Evolutionary conservation across 768 basidiomycete genomes (phyloP).

Genomic region (Tylopilus subfusipes): DNA sequence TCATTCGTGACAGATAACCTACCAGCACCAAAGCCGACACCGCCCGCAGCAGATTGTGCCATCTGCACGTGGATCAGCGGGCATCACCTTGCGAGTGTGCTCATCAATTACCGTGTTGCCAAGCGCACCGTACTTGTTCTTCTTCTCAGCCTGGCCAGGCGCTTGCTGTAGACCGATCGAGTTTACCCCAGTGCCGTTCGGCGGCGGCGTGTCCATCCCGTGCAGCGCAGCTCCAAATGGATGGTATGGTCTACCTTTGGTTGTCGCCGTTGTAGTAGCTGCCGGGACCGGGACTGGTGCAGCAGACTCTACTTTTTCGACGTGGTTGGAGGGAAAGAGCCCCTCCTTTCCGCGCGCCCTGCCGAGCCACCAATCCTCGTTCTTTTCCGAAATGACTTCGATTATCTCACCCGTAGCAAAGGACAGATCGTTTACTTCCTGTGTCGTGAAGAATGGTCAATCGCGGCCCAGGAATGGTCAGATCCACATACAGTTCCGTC

Average conservation of each 20-base stretch:
- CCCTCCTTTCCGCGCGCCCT: constrained; percentile 58
- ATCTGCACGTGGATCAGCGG: constrained; percentile 35
- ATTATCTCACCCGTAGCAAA: constrained; percentile 76
- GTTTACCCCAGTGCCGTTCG: constrained; percentile 26
- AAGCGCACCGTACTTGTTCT: constrained; percentile 53
- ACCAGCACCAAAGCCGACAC: constrained; percentile 78
- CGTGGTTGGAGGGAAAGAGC: constrained; percentile 75
- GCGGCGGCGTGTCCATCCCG: constrained; percentile 32
- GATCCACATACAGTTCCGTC: constrained; percentile 42
- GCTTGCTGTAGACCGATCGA: constrained; percentile 29
- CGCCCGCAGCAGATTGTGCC: constrained; percentile 62
- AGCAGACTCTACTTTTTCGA: constrained; percentile 48
- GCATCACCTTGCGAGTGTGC: background rate
- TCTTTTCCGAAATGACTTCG: constrained; percentile 75
- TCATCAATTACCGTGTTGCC: constrained; percentile 50
- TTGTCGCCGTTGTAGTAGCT: background rate
- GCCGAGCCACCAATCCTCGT: constrained; percentile 88
- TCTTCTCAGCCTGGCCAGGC: constrained; percentile 42
- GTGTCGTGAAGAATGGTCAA: constrained; percentile 9
- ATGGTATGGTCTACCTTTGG: constrained; percentile 24
- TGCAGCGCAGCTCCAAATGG: constrained; percentile 39
- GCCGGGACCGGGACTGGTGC: background rate
- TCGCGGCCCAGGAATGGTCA: background rate
- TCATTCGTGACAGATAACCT: constrained; percentile 16
- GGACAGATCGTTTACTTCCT: constrained; percentile 79